Base-by-base conservation (phyloP, 2,329 filamentous ascomycete genomes). In the Fusarium sarcochroum region DNA sequence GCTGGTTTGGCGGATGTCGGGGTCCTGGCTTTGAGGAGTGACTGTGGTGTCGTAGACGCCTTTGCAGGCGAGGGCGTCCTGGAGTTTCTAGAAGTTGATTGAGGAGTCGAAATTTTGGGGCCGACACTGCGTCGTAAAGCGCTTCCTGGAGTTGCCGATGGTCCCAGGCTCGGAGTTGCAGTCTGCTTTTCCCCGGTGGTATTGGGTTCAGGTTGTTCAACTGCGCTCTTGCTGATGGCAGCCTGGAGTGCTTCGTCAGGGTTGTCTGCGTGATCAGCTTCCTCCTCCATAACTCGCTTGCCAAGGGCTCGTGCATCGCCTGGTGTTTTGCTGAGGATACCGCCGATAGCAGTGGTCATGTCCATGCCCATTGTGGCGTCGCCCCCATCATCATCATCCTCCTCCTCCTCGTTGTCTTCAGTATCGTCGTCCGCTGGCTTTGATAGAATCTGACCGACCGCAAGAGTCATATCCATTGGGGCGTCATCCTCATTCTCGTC, bases 291-390 rank as follows among this genome's bases (percentile, higher is more conserved):
- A 14, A 87, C 75, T 46, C 83, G 82, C 74, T 87, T 89, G 10
- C 84, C 87, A 35, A 78, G 74, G 67, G 80, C 66, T 35, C 73
- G 73, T 10, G 72, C 72, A n/a, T 59, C 68, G 11, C 67, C 66
- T 77, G 81, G 59, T n/a, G 54, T 69, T 34, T 70, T 75, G 23
- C 63, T 76, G 75, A 91, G 80, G 50, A 93, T 92, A 10, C 84
- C 83, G 11, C 90, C 90, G 46, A 91, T 81, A 7, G 86, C 87
- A 45, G 83, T 83, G 3, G 90, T 92, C 75, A 92, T 87, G 45
- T 92, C 90, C 90, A 92, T 92, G 1, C 84, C 88, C 76, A 86
- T 83, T 20, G 68, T 76, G 17, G 52, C 60, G 47, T 70, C 72
- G 6, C 18, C 56, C 18, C 10, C 27, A 30, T 68, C 66, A 15